Evolutionary conservation across 1,284 basidiomycete genomes (phyloP), one percentile per base, ranked within the genome.

Genomic region (Cryptococcus amylolentus): DNA sequence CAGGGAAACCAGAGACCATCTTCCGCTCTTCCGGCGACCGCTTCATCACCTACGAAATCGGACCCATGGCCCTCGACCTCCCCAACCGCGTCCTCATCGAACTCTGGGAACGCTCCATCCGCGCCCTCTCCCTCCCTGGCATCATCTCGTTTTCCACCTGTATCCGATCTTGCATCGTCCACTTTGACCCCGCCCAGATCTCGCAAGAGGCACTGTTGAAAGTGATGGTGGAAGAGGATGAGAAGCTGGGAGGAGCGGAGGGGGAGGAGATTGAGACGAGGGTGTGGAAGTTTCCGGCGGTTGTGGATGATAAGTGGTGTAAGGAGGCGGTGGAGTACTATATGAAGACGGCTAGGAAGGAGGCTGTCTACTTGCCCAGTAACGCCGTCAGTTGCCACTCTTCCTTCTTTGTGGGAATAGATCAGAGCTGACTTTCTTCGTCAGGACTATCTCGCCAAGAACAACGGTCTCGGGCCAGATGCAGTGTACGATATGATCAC

Each of bases 321-420:
- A 27, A 26, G n/a, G 46, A 28, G 46, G 46, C 46, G 26, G 46
- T 47, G 9, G 46, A 47, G 18, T 47, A 26, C 13, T 47, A 47
- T 18, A 47, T 47, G 46, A 47, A 47, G 46, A 47, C 62, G 3
- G 56, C 57, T 8, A 60, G 63, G 39, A 62, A 64, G 52, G 63
- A 64, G 56, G 85, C 86, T 0, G 82, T 82, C 3, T 88, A 88
- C 67, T 73, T 88, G 0, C 86, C 85, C 0, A 84, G 82, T 67
- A 88, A 88, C 64, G 72, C 84, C 26, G 46, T 47, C 4, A 16
- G 46, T 47, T 35, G 13, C 7, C 16, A 26, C 20, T 27, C 5
- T 23, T 23, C 23, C 23, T 23, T 42, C 20, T 42, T 8, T 18
- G 41, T 8, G 8, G 8, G 41, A 2, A 12, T 3, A 12, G 16